phyloP scores from a whole-genome alignment of 2,329 filamentous ascomycete species.

The Iodosphaeria phyllophila region DNA sequence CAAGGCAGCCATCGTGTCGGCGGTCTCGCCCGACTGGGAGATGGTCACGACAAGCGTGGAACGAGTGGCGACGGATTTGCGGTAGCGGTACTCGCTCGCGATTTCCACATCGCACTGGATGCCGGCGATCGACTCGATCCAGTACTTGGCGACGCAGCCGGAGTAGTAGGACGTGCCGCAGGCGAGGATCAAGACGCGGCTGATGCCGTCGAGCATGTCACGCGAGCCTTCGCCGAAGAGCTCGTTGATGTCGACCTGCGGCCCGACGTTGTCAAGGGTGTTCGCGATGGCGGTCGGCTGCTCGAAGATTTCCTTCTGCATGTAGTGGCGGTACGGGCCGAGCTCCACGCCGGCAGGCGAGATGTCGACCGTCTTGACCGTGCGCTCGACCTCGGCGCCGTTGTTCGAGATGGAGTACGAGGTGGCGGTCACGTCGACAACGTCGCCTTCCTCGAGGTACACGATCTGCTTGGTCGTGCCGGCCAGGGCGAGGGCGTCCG shows the following conservation, averaged over 20 bases:
- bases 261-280: constrained; percentile 83
- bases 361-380: constrained; percentile 95
- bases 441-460: constrained; percentile 98
- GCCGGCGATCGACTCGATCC: constrained; percentile 93
- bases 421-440: constrained; percentile 97
- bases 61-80: constrained; percentile 92
- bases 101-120: constrained; percentile 94
- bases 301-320: constrained; percentile 99
- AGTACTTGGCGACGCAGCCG: constrained; percentile 95
- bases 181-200: constrained; percentile 95
- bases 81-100: constrained; percentile 92
- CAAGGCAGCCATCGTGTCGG: constrained; percentile 90
- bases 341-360: constrained; percentile 99
- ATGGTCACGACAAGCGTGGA: constrained; percentile 98
- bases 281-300: constrained; percentile 98
- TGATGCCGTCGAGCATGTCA: constrained; percentile 87
- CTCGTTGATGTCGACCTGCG: constrained; percentile 77
- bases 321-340: constrained; percentile 99
- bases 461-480: constrained; percentile 99
- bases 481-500: constrained; percentile 95
- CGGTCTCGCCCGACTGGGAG: constrained; percentile 95
- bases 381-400: constrained; percentile 74
- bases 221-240: no score
- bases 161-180: constrained; percentile 98
- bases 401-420: constrained; percentile 96